Base-by-base conservation (phyloP, 2,329 filamentous ascomycete genomes). In the Rachicladosporium sp. region DNA sequence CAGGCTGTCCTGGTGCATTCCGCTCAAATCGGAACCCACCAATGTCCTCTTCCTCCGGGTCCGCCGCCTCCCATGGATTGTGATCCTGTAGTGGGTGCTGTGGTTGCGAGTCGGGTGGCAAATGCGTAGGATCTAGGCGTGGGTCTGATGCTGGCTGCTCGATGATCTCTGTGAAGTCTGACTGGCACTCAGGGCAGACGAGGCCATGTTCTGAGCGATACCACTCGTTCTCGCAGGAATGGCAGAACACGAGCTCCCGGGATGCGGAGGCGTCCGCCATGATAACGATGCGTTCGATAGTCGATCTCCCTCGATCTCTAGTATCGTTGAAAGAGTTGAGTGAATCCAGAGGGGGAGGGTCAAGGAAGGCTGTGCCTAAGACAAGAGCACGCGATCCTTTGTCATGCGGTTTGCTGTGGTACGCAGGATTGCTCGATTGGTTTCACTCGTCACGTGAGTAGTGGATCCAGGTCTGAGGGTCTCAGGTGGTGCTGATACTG, bases 141-240 rank as follows among this genome's bases (percentile, higher is more conserved):
- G 30, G 30, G 10, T 42, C 40, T 31, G 37, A 35, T 12, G 19
- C 31, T 6, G 32, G 33, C n/a, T 23, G 53, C 49, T 70, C 67
- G 35, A 70, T 67, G 51, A 96, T 86, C 64, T 98, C 88, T 10
- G 78, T 85, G 49, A 85, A 79, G 12, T 93, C 85, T 30, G 78
- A 77, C 3, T 71, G 58, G 57, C 91, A 98, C n/a, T 66, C 61
- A 10, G 87, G 86, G 56, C 91, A 98, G 10, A 64, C 66, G 46
- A 93, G 63, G 19, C 72, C 78, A 48, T 73, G 69, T 46, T 82
- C 73, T 43, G 84, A 75, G 43, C 76, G 69, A 54, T 81, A 84
- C 86, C 87, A 96, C 59, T 94, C 81, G 46, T 82, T 65, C 38
- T 72, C 60, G 65, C 91, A 96, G 44, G 71, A 65, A 62, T 96